Evolutionary conservation across 2,329 filamentous ascomycete species (phyloP).

Genomic region (Lomentospora prolificans): DNA sequence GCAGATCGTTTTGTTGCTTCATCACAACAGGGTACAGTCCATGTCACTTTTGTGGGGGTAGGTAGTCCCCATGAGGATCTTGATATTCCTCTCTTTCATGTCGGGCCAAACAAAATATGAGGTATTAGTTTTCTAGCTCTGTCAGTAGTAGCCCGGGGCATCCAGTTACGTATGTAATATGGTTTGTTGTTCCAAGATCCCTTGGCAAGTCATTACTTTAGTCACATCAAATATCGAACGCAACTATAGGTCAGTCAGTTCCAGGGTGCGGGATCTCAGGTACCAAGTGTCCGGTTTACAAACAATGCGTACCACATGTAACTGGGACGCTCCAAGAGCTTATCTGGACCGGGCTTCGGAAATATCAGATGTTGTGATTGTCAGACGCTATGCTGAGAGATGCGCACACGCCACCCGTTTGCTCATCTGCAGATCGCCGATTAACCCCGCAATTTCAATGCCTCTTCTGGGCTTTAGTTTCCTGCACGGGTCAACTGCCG

Average conservation of each 20-base stretch:
- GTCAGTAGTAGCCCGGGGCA: neutral
- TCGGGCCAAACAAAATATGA: neutral
- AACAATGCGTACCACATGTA: no score
- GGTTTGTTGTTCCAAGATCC: slow-evolving; percentile 1
- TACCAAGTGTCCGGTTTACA: no score
- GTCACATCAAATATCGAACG: no score
- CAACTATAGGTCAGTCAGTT: no score
- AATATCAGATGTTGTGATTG: no score
- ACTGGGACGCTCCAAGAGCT: no score
- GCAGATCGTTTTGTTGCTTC: neutral
- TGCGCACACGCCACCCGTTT: no score
- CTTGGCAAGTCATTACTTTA: neutral
- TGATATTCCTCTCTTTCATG: neutral
- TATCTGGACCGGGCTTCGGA: no score
- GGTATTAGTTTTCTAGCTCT: neutral
- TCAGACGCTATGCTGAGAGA: no score
- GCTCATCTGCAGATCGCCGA: no score
- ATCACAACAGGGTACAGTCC: neutral
- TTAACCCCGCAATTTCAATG: neutral
- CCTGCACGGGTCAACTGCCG: neutral
- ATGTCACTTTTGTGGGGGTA: neutral
- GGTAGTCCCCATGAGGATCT: neutral
- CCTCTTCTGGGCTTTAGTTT: neutral
- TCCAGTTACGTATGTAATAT: neutral
- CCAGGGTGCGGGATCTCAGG: no score